Percentiles rank a stretch among this genome's conserved stretches.
phyloP scores from a whole-genome alignment of 805 yeast species.

The Candida dajiaensis region DNA sequence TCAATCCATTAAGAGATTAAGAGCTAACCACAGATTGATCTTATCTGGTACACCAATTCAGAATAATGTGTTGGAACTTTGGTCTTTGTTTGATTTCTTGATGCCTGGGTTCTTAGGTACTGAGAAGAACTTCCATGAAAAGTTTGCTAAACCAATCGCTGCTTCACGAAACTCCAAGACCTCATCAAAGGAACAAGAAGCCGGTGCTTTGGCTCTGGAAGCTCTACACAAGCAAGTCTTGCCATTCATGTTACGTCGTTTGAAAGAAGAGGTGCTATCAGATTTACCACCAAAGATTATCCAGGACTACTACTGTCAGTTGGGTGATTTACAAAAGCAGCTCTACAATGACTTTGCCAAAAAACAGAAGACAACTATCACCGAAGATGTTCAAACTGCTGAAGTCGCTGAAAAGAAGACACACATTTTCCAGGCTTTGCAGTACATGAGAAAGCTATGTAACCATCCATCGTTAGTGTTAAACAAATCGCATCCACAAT shows the following conservation, averaged over 20 bases:
- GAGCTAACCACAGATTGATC: constrained; percentile 85
- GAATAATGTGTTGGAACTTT: constrained; percentile 89
- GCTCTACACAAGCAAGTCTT: constrained; percentile 94
- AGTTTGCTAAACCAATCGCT: constrained; percentile 97
- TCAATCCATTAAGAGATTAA: constrained; percentile 74
- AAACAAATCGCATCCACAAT: constrained; percentile 79
- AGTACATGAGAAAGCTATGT: constrained; percentile 94
- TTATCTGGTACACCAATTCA: constrained; percentile 98
- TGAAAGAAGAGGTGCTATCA: constrained; percentile 91
- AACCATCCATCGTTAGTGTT: constrained; percentile 93
- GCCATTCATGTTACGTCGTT: constrained; percentile 92
- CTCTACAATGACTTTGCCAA: constrained; percentile 85
- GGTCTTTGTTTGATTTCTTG: constrained; percentile 96
- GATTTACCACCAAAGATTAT: constrained; percentile 98
- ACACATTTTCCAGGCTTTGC: constrained; percentile 95
- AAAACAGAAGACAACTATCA: constrained; percentile 71
- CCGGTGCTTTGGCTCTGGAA: constrained; percentile 93
- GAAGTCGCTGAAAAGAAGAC: constrained; percentile 57
- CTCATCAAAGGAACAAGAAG: constrained; percentile 89
- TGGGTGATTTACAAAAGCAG: constrained; percentile 84
- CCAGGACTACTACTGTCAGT: constrained; percentile 96
- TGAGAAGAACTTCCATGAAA: constrained; percentile 88
- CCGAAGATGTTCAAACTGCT: constrained; percentile 50
- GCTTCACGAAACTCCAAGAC: constrained; percentile 87
- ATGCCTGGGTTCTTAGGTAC: constrained; percentile 99